Conservation (phyloP, 2,329 filamentous ascomycete genomes). For the Hysterium pulicare region DNA sequence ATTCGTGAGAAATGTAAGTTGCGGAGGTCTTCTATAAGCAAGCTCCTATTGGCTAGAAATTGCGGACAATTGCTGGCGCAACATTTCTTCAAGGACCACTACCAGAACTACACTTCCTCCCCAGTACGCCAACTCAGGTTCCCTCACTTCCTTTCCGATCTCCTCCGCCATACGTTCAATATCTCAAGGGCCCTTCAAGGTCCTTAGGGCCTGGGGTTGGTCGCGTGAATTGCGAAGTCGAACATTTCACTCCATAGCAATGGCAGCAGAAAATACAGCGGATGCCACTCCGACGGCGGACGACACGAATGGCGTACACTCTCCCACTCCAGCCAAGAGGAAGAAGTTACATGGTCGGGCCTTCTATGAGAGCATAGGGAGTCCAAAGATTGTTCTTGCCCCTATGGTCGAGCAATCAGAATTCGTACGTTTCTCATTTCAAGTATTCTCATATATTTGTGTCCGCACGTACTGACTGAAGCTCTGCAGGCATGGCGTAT, state of each 20-base stretch:
- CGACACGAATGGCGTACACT: neutral
- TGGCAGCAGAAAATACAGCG: neutral
- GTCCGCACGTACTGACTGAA: neutral
- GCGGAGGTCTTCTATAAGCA: too few relatives aligned
- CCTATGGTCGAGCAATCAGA: constrained; percentile 99
- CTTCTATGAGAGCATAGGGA: constrained; percentile 94
- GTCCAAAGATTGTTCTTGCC: constrained; percentile 83
- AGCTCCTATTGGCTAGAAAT: too few relatives aligned
- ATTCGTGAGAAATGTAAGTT: too few relatives aligned
- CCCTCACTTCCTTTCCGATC: too few relatives aligned
- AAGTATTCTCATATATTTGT: neutral
- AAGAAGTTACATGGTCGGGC: constrained; percentile 75
- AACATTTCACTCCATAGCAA: constrained; percentile 9
- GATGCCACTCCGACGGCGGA: neutral
- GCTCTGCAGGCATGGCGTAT: constrained; percentile 81
- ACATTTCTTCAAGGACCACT: too few relatives aligned
- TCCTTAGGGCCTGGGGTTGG: constrained; percentile 13
- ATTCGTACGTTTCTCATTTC: constrained; percentile 63
- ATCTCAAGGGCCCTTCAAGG: constrained; percentile 16
- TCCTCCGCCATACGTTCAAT: constrained; percentile 20
- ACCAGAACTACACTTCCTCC: too few relatives aligned
- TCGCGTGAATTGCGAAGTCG: constrained; percentile 11
- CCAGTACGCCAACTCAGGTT: too few relatives aligned
- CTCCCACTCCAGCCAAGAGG: constrained; percentile 8
- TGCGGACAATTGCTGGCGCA: too few relatives aligned